phyloP scores from a whole-genome alignment of 768 basidiomycete species.

The Tubosaeta sp. region DNA sequence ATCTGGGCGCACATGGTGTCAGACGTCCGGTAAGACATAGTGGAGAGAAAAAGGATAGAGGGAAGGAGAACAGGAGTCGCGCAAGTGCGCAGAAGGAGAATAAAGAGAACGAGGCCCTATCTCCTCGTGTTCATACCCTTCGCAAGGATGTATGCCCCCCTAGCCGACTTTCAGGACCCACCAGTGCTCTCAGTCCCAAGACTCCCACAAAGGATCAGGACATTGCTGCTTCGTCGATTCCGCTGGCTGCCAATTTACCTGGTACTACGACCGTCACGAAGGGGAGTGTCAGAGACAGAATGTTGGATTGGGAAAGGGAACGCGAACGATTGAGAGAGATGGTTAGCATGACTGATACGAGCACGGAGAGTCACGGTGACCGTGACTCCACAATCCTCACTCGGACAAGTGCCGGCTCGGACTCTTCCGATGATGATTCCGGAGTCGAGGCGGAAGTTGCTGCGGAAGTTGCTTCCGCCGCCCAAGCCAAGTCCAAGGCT shows the following conservation, averaged over 20 bases:
- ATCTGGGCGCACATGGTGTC: constrained; percentile 27
- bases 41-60: constrained; percentile 28
- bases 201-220: constrained; percentile 15
- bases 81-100: constrained; percentile 18
- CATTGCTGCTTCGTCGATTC: constrained; percentile 4
- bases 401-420: constrained; percentile 11
- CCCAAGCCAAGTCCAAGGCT: constrained; percentile 3
- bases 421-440: constrained; percentile 25
- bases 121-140: background rate
- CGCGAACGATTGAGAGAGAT: constrained; percentile 67
- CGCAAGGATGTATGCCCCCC: constrained; percentile 9
- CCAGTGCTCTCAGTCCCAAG: constrained; percentile 13
- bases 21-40: constrained; percentile 13
- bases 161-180: background rate
- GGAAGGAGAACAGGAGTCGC: constrained; percentile 19
- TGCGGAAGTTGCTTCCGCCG: constrained; percentile 18
- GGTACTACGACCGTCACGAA: constrained; percentile 15
- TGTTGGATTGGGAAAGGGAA: constrained; percentile 75
- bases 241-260: constrained; percentile 17
- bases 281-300: constrained; percentile 50
- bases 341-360: constrained; percentile 54
- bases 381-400: constrained; percentile 25
- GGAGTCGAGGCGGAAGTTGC: constrained; percentile 24
- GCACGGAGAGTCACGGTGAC: constrained; percentile 38
- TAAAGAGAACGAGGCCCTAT: constrained; percentile 25